Conservation (phyloP, 176 grass and related monocot genomes). For the Dactylis glomerata region DNA sequence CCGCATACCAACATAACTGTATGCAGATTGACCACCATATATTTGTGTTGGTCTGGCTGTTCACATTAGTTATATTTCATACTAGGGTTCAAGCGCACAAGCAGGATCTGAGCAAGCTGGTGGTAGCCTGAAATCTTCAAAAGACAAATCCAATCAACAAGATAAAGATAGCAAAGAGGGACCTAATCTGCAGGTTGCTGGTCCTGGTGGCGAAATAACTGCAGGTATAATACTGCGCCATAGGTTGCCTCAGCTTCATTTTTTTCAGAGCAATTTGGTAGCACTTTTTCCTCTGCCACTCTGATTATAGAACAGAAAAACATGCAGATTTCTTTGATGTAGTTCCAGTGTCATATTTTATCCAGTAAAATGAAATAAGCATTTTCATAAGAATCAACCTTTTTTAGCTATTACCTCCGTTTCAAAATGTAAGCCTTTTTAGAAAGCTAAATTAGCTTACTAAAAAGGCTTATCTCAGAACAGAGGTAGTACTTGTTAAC, state of each 20-base stretch:
- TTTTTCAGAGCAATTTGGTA: slow-evolving; percentile 17
- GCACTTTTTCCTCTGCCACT: background rate
- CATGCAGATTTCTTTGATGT: slow-evolving; percentile 1
- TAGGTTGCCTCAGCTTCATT: slow-evolving; percentile 3
- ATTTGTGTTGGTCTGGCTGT: background rate
- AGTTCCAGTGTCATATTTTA: background rate
- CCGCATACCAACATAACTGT: background rate
- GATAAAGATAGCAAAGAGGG: slow-evolving; percentile 88
- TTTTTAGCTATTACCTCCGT: no score
- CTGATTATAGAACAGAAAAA: background rate
- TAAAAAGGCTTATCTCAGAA: no score
- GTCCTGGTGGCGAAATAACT: slow-evolving; percentile 78
- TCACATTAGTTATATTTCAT: slow-evolving; percentile 29
- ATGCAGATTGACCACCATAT: background rate
- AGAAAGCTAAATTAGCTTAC: no score
- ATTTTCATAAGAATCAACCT: background rate
- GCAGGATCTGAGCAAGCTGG: slow-evolving; percentile 61
- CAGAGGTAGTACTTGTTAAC: slow-evolving; percentile 7
- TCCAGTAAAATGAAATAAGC: background rate
- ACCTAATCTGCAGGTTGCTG: slow-evolving; percentile 80
- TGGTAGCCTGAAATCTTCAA: slow-evolving; percentile 66
- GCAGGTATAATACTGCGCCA: slow-evolving; percentile 49
- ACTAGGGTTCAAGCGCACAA: slow-evolving; percentile 75
- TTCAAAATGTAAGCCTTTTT: no score
- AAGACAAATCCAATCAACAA: slow-evolving; percentile 81